These are phyloP conservation scores for Polyporus tsugae DNA, from an alignment of 1,284 basidiomycete species.

Conservation along the genomic window DNA sequence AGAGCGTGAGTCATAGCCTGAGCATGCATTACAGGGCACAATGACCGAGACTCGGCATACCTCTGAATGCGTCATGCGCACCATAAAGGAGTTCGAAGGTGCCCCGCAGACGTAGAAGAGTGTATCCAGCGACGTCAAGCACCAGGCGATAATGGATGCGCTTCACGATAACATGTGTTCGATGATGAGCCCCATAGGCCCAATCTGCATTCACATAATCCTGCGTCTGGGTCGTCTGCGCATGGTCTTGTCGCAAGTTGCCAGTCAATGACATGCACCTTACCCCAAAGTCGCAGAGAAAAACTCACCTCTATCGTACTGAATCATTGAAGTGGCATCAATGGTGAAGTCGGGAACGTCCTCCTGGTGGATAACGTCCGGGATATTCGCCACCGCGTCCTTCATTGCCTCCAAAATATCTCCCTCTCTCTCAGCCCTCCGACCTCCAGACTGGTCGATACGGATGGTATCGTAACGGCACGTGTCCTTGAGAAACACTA, in stretches of 20 bases:
- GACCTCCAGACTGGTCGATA: neutral
- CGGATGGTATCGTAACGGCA: slow-evolving; percentile 16
- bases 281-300: neutral
- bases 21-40: neutral
- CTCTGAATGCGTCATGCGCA: slow-evolving; percentile 8
- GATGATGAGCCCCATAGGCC: neutral
- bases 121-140: slow-evolving; percentile 16
- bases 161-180: neutral
- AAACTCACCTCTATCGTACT: neutral
- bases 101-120: slow-evolving; percentile 14
- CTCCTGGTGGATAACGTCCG: slow-evolving; percentile 17
- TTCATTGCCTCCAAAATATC: slow-evolving; percentile 7
- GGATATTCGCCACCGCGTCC: slow-evolving; percentile 14
- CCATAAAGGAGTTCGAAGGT: slow-evolving; percentile 23
- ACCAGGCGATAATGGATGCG: slow-evolving; percentile 23
- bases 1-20: neutral
- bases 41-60: slow-evolving; percentile 6
- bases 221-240: slow-evolving; percentile 14
- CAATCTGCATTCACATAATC: neutral
- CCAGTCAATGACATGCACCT: neutral
- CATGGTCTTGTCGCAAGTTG: no score
- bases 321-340: neutral
- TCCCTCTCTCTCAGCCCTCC: slow-evolving; percentile 18
- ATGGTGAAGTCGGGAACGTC: slow-evolving; percentile 16
- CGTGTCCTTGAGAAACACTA: slow-evolving; percentile 24